Evolutionary conservation across 805 yeast species (phyloP), one percentile per base, ranked within the genome.

Genomic region (Ogataea parapolymorpha): DNA sequence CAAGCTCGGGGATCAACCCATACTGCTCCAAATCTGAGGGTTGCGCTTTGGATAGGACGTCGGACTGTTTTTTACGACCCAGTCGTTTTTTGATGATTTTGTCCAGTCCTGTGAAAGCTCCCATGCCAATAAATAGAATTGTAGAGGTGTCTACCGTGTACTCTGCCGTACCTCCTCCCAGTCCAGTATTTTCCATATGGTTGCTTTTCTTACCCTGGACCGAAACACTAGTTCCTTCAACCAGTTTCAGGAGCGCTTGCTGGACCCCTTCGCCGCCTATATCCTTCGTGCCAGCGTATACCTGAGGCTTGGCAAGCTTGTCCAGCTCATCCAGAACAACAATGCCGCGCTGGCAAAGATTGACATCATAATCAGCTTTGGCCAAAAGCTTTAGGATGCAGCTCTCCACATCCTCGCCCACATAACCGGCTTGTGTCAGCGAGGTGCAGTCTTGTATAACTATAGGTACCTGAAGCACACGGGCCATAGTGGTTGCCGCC

Each of bases 201-300:
- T 44, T 38, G 14, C 45, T 40, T 23, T 54, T 55, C 26, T 54
- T 56, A 6, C 55, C 65, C 52, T 75, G 71, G 2, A 73, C 71
- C 22, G 66, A 67, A 2, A 78, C 72, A 10, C 62, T 67, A 14
- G 79, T 71, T 2, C 84, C 84, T 52, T 78, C 84, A 26, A 78
- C 66, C 33, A 78, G 62, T 49, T 79, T 79, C 46, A 78, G 52
- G 11, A 78, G 54, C 0, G 82, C 75, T 50, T 78, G 83, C 49
- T 78, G 84, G 13, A 79, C 83, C 35, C 84, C 83, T 56, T 79
- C 83, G 6, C 84, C 84, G 1, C 81, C 66, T 2, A 78, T 79
- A 55, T 78, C 84, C 46, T 75, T 74, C 0, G 77, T 68, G 4
- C 78, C 79, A 25, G 66, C 65, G 26, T 63, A 58, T 10, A 67